Evolutionary conservation across 2,329 filamentous ascomycete genomes (phyloP).

Genomic region (Annulohypoxylon truncatum): DNA sequence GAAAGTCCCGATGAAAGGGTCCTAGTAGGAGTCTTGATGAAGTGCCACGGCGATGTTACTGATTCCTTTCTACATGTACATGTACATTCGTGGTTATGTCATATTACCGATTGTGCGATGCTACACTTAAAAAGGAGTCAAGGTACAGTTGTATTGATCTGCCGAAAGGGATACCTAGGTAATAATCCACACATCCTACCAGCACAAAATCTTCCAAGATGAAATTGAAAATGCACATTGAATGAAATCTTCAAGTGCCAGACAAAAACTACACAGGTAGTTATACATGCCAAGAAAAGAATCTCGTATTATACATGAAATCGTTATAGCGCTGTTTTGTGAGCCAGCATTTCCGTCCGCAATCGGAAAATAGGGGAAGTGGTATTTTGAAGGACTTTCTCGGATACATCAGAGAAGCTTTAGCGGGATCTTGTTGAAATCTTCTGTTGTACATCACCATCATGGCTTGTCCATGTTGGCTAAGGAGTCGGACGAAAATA

Average conservation of each 20-base stretch:
- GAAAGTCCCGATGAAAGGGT: neutral
- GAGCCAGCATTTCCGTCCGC: neutral
- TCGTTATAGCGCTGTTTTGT: neutral
- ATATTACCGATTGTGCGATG: slow-evolving; percentile 9
- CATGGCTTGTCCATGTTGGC: neutral
- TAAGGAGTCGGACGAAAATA: neutral
- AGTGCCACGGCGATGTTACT: neutral
- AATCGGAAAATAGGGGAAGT: neutral
- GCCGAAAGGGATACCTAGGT: neutral
- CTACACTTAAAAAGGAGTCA: neutral
- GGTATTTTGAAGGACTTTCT: neutral
- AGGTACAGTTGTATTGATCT: slow-evolving; percentile 22
- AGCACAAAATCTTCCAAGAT: neutral
- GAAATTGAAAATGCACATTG: neutral
- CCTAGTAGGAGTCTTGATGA: neutral
- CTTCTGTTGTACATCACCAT: neutral
- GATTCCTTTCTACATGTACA: neutral
- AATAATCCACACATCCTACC: slow-evolving; percentile 5
- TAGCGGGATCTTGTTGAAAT: neutral
- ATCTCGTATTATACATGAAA: slow-evolving; percentile 15
- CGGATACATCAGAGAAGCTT: neutral
- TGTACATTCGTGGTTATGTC: slow-evolving; percentile 4
- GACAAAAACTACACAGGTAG: neutral
- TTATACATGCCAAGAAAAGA: slow-evolving; percentile 3
- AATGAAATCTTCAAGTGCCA: slow-evolving; percentile 2